These are phyloP conservation scores for Marasmius sp. DNA, from an alignment of 1,284 basidiomycete genomes.

Conservation along the genomic window DNA sequence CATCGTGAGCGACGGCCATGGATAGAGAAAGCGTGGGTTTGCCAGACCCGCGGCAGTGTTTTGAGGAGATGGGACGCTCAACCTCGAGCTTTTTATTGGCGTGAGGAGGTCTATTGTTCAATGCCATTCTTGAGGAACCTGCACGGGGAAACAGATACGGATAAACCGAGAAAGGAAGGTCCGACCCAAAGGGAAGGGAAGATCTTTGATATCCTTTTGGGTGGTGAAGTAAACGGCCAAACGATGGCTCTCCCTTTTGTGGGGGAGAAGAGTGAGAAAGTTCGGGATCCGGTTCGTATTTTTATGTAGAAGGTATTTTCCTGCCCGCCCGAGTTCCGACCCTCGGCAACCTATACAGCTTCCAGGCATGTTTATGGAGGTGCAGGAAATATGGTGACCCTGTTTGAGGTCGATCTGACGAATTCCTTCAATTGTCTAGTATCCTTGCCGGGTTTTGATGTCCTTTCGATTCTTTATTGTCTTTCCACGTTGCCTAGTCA, in stretches of 20 bases:
- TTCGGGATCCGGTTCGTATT: not conserved
- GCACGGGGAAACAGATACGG: conserved; percentile 11
- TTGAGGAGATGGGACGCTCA: conserved; percentile 23
- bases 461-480: not conserved
- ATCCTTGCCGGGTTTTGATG: not conserved
- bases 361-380: not conserved
- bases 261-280: not conserved
- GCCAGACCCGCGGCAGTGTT: conserved; percentile 43
- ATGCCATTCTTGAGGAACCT: conserved; percentile 22
- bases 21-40: conserved; percentile 27
- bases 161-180: conserved; percentile 33
- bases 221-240: not conserved
- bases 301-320: not conserved
- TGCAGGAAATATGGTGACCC: not conserved
- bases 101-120: conserved; percentile 35
- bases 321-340: not conserved
- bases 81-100: conserved; percentile 31
- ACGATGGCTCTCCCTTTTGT: not conserved
- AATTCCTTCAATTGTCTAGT: not conserved
- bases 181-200: conserved; percentile 25
- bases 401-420: conserved; percentile 2
- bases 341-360: not conserved
- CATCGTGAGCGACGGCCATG: conserved; percentile 25
- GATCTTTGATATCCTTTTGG: not conserved
- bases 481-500: conserved; percentile 5